Evolutionary conservation across 2,329 filamentous ascomycete species (phyloP), one percentile per base, ranked within the genome.

Genomic region (Tothia fuscella): DNA sequence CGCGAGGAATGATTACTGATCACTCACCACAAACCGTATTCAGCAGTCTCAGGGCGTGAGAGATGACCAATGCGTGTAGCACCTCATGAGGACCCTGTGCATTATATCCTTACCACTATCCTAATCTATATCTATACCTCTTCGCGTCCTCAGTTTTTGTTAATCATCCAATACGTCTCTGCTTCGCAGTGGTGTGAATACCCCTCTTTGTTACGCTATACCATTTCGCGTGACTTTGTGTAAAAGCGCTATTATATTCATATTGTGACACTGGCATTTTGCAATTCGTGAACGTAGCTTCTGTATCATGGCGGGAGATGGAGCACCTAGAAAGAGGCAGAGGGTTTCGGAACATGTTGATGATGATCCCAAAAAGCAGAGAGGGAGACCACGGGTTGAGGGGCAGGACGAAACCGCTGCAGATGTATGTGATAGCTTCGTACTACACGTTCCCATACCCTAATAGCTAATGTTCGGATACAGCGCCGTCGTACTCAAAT

Each of bases 401-500:
- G 75, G 76, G n/a, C 76, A 77, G 46, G 82, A 89, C 59, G 77
- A 85, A 59, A 87, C 80, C 19, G 77, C 82, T 47, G 77, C 75
- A 41, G 84, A 88, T 65, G 83, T 86, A 62, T 72, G 80, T 77
- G 45, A 45, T 35, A 39, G 33, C 45, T 49, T 37, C 41, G 28
- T 17, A 33, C 19, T 22, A 28, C 37, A 25, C 13, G n/a, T 41
- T 19, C 12, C 12, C 24, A 20, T 40, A 6, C 6, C 12, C 21
- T 29, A 45, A 21, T 4, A 12, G 22, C 28, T 35, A 14, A 24
- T 30, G 19, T 19, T 14, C 6, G 16, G 16, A 22, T 20, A 31
- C 49, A 83, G 82, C 80, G 85, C 47, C 80, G 87, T 40, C 75
- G 87, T 42, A 89, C 84, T 4, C 87, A 94, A 56, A 91, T 94